Conservation (phyloP, 2,329 filamentous ascomycete genomes). For the Scedosporium aurantiacum region DNA sequence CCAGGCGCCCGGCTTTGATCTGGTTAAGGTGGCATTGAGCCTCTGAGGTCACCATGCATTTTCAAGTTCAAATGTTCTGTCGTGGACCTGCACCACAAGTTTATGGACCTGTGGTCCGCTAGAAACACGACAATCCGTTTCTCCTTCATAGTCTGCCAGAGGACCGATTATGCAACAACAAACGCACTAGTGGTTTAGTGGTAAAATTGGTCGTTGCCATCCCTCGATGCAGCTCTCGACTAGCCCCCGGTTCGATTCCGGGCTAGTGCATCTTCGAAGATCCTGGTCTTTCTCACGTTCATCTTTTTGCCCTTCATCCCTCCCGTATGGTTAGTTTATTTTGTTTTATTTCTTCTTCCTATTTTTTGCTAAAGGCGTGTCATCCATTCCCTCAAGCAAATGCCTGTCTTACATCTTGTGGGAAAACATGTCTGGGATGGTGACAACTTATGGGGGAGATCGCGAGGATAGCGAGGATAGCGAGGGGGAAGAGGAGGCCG, state of each 20-base stretch:
- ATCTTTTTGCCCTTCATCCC: neutral
- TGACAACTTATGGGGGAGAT: too few species aligned
- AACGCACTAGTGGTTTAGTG: neutral
- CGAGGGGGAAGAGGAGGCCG: too few species aligned
- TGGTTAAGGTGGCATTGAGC: too few species aligned
- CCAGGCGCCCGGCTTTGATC: too few species aligned
- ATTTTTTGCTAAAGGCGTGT: neutral
- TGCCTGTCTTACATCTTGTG: neutral
- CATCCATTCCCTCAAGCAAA: neutral
- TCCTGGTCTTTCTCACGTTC: neutral
- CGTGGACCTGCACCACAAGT: too few species aligned
- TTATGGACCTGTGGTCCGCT: too few species aligned
- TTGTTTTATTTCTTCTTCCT: neutral
- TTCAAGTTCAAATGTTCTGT: too few species aligned
- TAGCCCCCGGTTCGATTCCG: conserved; percentile 1
- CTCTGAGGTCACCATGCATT: too few species aligned
- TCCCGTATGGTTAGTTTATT: neutral
- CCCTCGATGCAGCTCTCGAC: neutral
- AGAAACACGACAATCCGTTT: too few species aligned
- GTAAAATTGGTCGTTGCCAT: conserved; percentile 1
- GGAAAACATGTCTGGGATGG: too few species aligned
- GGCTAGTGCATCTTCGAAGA: neutral
- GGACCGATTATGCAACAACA: neutral
- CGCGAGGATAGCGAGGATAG: too few species aligned
- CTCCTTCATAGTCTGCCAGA: neutral